phyloP scores from a whole-genome alignment of 495 filamentous ascomycete genomes.

The Lasiosphaeris hirsuta region DNA sequence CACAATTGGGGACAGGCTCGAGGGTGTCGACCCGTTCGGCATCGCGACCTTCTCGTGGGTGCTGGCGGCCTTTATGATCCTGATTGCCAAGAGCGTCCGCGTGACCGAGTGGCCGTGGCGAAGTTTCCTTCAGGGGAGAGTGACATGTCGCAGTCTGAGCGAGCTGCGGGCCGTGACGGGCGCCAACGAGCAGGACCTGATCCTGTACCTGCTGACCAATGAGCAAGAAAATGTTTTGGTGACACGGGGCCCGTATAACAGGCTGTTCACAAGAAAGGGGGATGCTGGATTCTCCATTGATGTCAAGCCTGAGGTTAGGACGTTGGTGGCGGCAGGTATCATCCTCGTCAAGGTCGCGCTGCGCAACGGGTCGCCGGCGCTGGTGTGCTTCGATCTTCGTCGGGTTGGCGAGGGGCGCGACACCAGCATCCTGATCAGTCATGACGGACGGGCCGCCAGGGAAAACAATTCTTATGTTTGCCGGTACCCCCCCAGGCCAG shows the following conservation, averaged over 20 bases:
- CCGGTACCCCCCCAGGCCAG: too few species aligned
- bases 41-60: conserved; percentile 33
- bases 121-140: conserved; percentile 26
- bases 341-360: not conserved
- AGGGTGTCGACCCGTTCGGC: conserved; percentile 36
- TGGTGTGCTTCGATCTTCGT: too few species aligned
- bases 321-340: not conserved
- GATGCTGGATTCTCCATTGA: conserved; percentile 1
- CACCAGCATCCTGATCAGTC: too few species aligned
- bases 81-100: conserved; percentile 27
- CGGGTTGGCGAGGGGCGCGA: too few species aligned
- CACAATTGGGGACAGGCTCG: conserved; percentile 21
- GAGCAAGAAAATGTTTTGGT: conserved; percentile 16
- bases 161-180: conserved; percentile 28
- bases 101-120: conserved; percentile 35
- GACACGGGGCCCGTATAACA: conserved; percentile 16
- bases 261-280: conserved; percentile 6
- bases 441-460: too few species aligned
- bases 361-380: too few species aligned
- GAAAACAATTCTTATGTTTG: too few species aligned
- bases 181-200: conserved; percentile 25
- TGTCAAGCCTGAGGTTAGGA: not conserved
- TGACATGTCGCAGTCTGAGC: conserved; percentile 27
- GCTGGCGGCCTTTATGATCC: conserved; percentile 29
- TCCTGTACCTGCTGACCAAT: conserved; percentile 28